Evolutionary conservation across 352 stramenopile genomes (phyloP).

Genomic region (Phytophthora rubi): DNA sequence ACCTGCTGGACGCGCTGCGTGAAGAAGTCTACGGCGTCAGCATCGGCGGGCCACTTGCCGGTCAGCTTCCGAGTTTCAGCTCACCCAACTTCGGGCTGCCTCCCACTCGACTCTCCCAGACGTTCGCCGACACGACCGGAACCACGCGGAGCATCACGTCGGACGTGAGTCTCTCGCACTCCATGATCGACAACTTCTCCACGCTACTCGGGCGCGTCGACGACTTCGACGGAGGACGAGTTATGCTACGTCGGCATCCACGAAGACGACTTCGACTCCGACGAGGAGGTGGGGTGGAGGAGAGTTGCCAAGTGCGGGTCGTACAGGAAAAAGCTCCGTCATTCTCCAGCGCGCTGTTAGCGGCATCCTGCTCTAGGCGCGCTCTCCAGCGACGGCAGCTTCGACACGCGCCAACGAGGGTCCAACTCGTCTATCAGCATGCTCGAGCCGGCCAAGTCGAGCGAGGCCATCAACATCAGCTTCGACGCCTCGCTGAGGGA

Average conservation of each 20-base stretch:
- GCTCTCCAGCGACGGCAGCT: conserved; percentile 42
- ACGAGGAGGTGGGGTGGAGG: conserved; percentile 35
- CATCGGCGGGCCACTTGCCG: conserved; percentile 24
- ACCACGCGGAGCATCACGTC: conserved; percentile 48
- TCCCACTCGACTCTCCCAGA: conserved; percentile 47
- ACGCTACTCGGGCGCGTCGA: conserved; percentile 66
- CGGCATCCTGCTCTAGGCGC: conserved; percentile 31
- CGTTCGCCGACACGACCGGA: conserved; percentile 44
- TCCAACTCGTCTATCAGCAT: conserved; percentile 52
- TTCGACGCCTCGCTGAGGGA: conserved; percentile 40
- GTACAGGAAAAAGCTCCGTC: conserved; percentile 26
- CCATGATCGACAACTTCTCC: conserved; percentile 81
- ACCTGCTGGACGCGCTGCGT: conserved; percentile 61
- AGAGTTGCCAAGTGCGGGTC: conserved; percentile 13
- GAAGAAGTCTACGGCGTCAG: conserved; percentile 77
- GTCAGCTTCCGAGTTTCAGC: conserved; percentile 10
- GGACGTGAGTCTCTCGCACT: conserved; percentile 74
- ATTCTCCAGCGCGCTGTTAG: conserved; percentile 19
- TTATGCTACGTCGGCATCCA: conserved; percentile 45
- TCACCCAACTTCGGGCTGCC: conserved; percentile 44
- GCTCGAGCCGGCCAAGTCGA: conserved; percentile 33
- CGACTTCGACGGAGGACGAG: conserved; percentile 55
- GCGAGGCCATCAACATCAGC: conserved; percentile 25
- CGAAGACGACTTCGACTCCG: conserved; percentile 42
- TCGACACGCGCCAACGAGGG: conserved; percentile 36